Evolutionary conservation across 805 yeast genomes (phyloP).

Genomic region (Candida coleopterorum): DNA sequence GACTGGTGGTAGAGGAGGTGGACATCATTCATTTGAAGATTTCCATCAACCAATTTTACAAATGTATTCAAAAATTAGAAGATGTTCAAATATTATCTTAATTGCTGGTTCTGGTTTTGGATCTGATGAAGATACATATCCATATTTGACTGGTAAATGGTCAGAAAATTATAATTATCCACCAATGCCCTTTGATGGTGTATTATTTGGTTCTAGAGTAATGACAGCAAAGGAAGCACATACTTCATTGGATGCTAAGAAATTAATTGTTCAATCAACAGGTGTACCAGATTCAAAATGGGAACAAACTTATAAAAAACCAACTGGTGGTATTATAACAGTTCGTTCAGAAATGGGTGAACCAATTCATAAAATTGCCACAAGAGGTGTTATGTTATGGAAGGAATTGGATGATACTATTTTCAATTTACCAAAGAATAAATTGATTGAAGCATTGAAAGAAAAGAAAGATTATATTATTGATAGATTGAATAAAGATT

Average conservation of each 20-base stretch:
- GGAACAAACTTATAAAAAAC: slow-evolving; percentile 92
- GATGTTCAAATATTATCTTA: slow-evolving; percentile 80
- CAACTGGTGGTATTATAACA: slow-evolving; percentile 95
- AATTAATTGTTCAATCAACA: slow-evolving; percentile 81
- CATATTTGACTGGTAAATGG: slow-evolving; percentile 98
- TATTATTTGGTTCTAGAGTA: slow-evolving; percentile 91
- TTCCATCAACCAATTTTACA: slow-evolving; percentile 96
- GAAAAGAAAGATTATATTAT: slow-evolving; percentile 86
- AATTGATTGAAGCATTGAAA: slow-evolving; percentile 72
- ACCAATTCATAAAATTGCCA: slow-evolving; percentile 97
- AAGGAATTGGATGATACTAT: slow-evolving; percentile 93
- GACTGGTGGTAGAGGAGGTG: slow-evolving; percentile 99
- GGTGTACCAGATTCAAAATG: slow-evolving; percentile 88
- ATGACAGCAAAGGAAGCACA: slow-evolving; percentile 97
- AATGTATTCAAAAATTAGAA: slow-evolving; percentile 93
- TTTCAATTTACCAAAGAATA: slow-evolving; percentile 85
- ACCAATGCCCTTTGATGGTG: slow-evolving; percentile 99
- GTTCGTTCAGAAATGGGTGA: slow-evolving; percentile 99
- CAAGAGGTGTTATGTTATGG: slow-evolving; percentile 97
- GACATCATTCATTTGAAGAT: slow-evolving; percentile 98
- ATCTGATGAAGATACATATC: slow-evolving; percentile 92
- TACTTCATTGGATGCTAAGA: slow-evolving; percentile 91
- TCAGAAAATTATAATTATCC: slow-evolving; percentile 83
- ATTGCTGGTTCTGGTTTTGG: slow-evolving; percentile 99
- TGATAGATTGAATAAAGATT: slow-evolving; percentile 82